Conservation (phyloP, 345 rosid species). For the Populus deltoides region DNA sequence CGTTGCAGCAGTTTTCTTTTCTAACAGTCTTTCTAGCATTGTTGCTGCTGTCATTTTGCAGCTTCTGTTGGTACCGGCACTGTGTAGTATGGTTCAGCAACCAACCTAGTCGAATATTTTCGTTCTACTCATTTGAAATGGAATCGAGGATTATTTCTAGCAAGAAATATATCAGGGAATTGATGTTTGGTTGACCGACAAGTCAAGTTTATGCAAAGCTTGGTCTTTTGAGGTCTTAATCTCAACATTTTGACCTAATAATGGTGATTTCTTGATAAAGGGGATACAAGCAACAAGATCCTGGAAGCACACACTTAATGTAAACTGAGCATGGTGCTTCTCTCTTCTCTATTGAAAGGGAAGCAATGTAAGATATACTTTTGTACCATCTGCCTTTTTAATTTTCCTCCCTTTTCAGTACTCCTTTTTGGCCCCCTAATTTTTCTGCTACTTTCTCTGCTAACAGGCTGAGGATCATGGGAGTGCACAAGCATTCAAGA, state of each 20-base stretch:
- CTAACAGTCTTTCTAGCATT: neutral
- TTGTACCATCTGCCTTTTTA: neutral
- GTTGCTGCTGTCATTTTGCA: neutral
- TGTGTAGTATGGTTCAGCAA: neutral
- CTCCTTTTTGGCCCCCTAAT: neutral
- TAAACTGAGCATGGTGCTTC: neutral
- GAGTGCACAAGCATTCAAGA: constrained; percentile 1
- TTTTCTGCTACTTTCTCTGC: neutral
- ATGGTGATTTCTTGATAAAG: neutral
- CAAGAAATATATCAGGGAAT: neutral
- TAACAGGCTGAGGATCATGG: neutral
- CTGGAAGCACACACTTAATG: neutral
- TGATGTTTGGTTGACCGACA: neutral
- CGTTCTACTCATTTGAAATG: neutral
- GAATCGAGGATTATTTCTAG: neutral
- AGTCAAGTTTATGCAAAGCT: neutral
- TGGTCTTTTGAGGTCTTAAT: neutral
- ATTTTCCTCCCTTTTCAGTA: neutral
- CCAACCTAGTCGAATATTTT: neutral
- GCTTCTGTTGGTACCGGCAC: neutral
- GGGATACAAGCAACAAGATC: neutral
- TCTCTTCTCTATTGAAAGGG: neutral
- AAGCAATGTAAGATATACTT: neutral
- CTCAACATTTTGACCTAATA: neutral
- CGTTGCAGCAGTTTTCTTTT: neutral